Base-by-base conservation (phyloP, 1,284 basidiomycete genomes). In the Acaromyces ingoldii region DNA sequence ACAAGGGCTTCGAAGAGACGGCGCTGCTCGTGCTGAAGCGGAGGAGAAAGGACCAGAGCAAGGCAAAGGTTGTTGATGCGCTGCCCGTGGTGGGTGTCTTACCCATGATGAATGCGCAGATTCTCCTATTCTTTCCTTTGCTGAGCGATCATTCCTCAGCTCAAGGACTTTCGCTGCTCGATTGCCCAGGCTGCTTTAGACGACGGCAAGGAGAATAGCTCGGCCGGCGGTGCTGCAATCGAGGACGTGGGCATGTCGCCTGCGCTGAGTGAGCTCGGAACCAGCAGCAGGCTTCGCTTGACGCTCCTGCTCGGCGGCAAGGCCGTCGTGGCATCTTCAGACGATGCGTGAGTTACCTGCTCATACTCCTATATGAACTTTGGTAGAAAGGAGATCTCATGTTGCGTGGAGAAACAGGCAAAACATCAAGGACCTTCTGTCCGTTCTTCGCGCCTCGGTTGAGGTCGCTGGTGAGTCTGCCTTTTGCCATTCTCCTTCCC, bases 11-110 rank as follows among this genome's bases (percentile, higher is more conserved):
- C 29, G 29, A 44, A 31, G 50, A 45, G 28, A 25, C 37, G n/a
- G 42, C 42, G 10, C 37, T 44, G 6, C n/a, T 52, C 22, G 34
- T 52, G 29, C 43, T 40, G 28, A 31, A 46, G 26, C 42, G 42
- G 17, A 15, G 43, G 3, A 26, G 41, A 30, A 46, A 45, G 15
- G 21, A 46, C 13, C 33, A 6, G 13, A 46, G 31, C 36, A 40
- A 42, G 21, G 28, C 43, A 9, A 15, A 36, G 28, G 41, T 44
- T 17, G 28, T 47, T 11, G 50, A 52, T 22, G 50, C 42, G 3
- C 15, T 46, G 4, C 38, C 50, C 24, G 34, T 52, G 22, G n/a
- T 26, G 3, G 34, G 28, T 2, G 50, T 33, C 33, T 52, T 46
- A 21, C 13, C n/a, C n/a, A n/a, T n/a, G n/a, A n/a, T n/a, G n/a